Conservation (phyloP, 2,329 filamentous ascomycete genomes). For the Fusarium sp. region DNA sequence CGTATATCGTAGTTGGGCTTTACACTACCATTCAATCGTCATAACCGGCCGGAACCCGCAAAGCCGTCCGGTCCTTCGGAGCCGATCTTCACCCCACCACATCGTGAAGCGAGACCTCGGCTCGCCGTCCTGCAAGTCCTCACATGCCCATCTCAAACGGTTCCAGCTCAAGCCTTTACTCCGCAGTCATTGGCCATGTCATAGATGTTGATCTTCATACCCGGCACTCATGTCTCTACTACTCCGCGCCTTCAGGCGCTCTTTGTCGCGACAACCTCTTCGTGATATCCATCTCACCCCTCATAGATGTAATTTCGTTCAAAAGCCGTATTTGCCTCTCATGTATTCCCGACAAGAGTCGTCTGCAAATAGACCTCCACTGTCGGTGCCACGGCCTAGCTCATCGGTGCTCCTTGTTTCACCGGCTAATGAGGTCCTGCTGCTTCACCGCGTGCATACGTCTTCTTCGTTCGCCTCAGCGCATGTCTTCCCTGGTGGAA, state of each 20-base stretch:
- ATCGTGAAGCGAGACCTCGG: slow-evolving; percentile 43
- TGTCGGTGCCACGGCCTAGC: slow-evolving; percentile 69
- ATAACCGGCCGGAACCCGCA: slow-evolving; percentile 9
- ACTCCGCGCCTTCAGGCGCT: slow-evolving; percentile 27
- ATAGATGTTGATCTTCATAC: background rate
- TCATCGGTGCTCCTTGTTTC: slow-evolving; percentile 88
- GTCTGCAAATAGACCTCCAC: slow-evolving; percentile 42
- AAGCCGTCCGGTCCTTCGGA: slow-evolving; percentile 24
- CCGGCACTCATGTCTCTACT: slow-evolving; percentile 32
- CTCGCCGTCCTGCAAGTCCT: slow-evolving; percentile 37
- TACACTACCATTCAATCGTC: background rate
- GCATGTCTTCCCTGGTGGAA: slow-evolving; percentile 95
- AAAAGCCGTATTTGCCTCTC: background rate
- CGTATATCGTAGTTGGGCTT: too few species aligned
- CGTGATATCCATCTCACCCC: slow-evolving; percentile 2
- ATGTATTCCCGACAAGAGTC: slow-evolving; percentile 37
- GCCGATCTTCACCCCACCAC: slow-evolving; percentile 21
- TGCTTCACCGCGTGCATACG: slow-evolving; percentile 86
- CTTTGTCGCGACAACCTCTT: slow-evolving; percentile 19
- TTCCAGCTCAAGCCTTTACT: slow-evolving; percentile 2
- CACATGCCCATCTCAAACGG: slow-evolving; percentile 23
- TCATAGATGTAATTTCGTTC: slow-evolving; percentile 17
- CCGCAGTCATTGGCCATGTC: slow-evolving; percentile 2
- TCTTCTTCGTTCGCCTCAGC: slow-evolving; percentile 89
- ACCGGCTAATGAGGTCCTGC: slow-evolving; percentile 85